phyloP scores from a whole-genome alignment of 169 alveolate species.

The Eimeria praecox region DNA sequence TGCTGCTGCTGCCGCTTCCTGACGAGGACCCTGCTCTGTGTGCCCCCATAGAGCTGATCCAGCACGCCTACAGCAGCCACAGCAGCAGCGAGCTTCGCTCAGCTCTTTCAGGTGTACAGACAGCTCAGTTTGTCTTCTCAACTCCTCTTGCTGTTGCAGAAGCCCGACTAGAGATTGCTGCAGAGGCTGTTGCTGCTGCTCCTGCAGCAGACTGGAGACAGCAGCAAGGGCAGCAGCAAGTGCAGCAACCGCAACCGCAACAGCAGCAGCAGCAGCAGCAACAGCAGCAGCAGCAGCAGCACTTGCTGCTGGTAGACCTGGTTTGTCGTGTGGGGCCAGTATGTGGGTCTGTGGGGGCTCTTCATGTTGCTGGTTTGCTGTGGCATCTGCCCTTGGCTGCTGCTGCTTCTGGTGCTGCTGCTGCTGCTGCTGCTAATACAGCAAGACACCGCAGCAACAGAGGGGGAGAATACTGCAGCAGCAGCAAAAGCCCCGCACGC shows the following conservation, averaged over 20 bases:
- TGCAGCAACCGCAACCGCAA: not conserved
- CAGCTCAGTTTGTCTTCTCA: slow-evolving; percentile 61
- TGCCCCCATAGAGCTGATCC: slow-evolving; percentile 59
- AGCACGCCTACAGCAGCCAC: slow-evolving; percentile 63
- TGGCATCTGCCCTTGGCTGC: not conserved
- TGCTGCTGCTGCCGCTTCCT: slow-evolving; percentile 68
- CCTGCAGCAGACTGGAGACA: not conserved
- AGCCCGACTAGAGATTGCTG: slow-evolving; percentile 65
- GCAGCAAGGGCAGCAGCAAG: not conserved
- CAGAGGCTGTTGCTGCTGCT: not conserved
- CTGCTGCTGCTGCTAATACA: slow-evolving; percentile 28
- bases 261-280: not conserved
- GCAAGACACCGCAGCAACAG: slow-evolving; percentile 17
- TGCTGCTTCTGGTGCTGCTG: not conserved
- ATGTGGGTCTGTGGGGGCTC: not conserved
- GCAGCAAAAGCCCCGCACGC: slow-evolving; percentile 29
- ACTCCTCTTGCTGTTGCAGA: slow-evolving; percentile 55
- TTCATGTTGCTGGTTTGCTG: not conserved
- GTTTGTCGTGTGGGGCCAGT: not conserved
- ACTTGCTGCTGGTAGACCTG: not conserved
- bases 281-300: not conserved
- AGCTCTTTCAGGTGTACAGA: slow-evolving; percentile 72
- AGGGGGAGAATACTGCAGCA: not conserved
- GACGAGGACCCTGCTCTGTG: slow-evolving; percentile 61
- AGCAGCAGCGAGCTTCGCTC: slow-evolving; percentile 73